A percentile compares a stretch with the other conserved stretches of the same genome.
These are phyloP conservation scores for Aegilops tauschii DNA, from an alignment of 176 grass and related monocot species.

Conservation along the genomic window DNA sequence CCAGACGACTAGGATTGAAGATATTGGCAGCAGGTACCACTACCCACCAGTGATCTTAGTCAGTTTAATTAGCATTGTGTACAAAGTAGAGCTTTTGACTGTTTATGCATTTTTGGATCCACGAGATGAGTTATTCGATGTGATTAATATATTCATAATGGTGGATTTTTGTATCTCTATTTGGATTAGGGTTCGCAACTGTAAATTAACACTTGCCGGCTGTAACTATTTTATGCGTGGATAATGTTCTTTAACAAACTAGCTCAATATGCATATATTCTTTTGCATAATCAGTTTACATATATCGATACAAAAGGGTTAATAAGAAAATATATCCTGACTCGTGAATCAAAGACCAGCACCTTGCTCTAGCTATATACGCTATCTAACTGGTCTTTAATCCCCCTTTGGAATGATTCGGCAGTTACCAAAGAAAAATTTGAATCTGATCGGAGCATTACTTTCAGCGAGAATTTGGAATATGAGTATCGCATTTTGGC, in stretches of 20 bases:
- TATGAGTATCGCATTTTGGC: neutral
- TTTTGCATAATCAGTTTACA: neutral
- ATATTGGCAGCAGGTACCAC: too few relatives aligned
- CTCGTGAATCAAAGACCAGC: neutral
- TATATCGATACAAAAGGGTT: neutral
- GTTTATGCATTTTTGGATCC: too few relatives aligned
- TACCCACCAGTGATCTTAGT: too few relatives aligned
- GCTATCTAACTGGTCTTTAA: neutral
- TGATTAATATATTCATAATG: too few relatives aligned
- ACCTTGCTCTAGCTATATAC: neutral
- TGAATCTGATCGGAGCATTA: neutral
- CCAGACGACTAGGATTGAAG: too few relatives aligned
- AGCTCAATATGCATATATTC: neutral
- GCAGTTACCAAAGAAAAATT: neutral
- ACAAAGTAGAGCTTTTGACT: too few relatives aligned
- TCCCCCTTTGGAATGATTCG: neutral
- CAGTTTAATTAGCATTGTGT: too few relatives aligned
- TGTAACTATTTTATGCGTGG: too few relatives aligned
- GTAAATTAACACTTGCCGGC: too few relatives aligned
- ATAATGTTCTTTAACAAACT: neutral
- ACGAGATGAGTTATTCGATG: too few relatives aligned
- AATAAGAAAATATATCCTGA: conserved; percentile 1
- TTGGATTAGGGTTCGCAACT: too few relatives aligned
- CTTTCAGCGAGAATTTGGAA: neutral
- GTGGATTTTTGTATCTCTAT: too few relatives aligned